These are phyloP conservation scores for Rosellinia necatrix DNA, from an alignment of 2,329 filamentous ascomycete species.

Conservation along the genomic window DNA sequence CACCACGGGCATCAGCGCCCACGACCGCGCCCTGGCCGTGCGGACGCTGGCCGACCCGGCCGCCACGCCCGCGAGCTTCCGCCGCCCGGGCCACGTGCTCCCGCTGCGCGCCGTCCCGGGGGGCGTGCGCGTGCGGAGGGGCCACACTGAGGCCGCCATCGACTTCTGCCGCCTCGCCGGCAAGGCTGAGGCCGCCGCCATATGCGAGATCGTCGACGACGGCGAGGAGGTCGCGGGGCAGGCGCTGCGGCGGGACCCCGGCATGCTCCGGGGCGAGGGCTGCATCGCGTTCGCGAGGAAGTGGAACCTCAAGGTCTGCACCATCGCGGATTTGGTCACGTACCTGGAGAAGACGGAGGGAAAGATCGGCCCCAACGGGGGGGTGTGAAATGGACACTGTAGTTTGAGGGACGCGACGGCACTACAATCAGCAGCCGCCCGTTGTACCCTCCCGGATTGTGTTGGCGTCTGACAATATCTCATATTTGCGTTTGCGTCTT, in stretches of 20 bases:
- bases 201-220: constrained; percentile 90
- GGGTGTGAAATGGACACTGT: constrained; percentile 16
- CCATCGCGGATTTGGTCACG: constrained; percentile 85
- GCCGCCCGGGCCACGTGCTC: constrained; percentile 87
- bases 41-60: constrained; percentile 72
- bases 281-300: constrained; percentile 85
- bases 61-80: constrained; percentile 64
- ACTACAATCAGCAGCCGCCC: no score
- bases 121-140: constrained; percentile 77
- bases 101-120: constrained; percentile 79
- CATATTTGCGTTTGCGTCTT: no score
- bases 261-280: constrained; percentile 89
- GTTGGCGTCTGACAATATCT: no score
- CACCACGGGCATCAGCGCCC: constrained; percentile 88
- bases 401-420: no score
- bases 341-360: constrained; percentile 80
- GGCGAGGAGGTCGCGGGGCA: constrained; percentile 72
- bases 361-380: constrained; percentile 54
- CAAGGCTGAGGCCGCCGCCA: constrained; percentile 76
- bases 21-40: constrained; percentile 84
- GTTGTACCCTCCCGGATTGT: no score
- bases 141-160: constrained; percentile 92
- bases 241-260: constrained; percentile 68
- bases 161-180: constrained; percentile 88
- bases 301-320: constrained; percentile 92